These are phyloP conservation scores for Peterozyma xylosa DNA, from an alignment of 805 yeast genomes.

Conservation along the genomic window DNA sequence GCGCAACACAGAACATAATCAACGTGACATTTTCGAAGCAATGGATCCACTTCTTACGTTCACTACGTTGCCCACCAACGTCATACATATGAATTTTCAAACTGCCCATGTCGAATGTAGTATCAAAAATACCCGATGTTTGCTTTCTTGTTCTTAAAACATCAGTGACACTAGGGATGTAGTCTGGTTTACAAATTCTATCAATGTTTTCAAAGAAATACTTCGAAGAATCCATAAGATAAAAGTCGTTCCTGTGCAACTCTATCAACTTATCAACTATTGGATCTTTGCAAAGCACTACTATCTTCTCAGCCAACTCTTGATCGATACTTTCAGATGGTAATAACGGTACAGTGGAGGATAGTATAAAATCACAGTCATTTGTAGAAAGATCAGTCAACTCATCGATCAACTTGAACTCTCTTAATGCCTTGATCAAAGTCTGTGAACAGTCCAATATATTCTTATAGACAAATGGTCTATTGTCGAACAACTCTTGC, in stretches of 20 bases:
- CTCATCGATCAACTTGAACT: constrained; percentile 31
- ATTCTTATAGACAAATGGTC: constrained; percentile 74
- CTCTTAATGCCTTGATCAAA: constrained; percentile 57
- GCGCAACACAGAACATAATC: constrained; percentile 84
- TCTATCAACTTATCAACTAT: constrained; percentile 51
- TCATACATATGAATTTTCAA: constrained; percentile 62
- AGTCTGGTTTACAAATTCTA: constrained; percentile 51
- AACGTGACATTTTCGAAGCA: constrained; percentile 90
- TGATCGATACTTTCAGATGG: constrained; percentile 45
- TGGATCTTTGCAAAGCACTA: constrained; percentile 46
- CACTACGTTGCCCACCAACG: constrained; percentile 95
- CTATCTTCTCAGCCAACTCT: constrained; percentile 39
- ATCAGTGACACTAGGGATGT: constrained; percentile 70
- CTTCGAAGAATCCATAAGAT: constrained; percentile 77
- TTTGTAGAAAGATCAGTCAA: constrained; percentile 23
- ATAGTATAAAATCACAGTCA: constrained; percentile 36
- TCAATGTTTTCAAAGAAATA: constrained; percentile 66
- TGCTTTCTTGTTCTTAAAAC: constrained; percentile 82
- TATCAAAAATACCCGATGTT: constrained; percentile 88
- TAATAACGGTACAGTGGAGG: constrained; percentile 44
- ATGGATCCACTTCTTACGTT: constrained; percentile 95
- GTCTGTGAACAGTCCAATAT: constrained; percentile 70
- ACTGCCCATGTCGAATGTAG: constrained; percentile 68
- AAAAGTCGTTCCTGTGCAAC: constrained; percentile 60
- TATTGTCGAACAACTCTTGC: constrained; percentile 67